A percentile compares a stretch with the other conserved stretches of the same genome.
Conservation (phyloP, 768 basidiomycete species). For the Boletus edulis region DNA sequence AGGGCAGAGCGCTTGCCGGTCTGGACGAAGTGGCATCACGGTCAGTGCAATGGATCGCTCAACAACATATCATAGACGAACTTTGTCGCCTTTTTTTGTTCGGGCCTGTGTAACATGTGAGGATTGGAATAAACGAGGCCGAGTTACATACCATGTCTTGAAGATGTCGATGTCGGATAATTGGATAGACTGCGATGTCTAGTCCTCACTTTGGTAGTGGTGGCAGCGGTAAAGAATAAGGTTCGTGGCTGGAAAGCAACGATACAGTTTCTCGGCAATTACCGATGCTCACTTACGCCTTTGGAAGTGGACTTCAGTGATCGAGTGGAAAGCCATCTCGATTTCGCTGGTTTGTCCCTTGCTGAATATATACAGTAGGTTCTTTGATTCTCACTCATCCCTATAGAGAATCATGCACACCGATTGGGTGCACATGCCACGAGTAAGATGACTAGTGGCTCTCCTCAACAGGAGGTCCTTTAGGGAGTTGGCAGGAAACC, state of each 20-base stretch:
- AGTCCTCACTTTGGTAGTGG: constrained; percentile 33
- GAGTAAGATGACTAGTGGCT: neutral
- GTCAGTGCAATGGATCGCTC: constrained; percentile 1
- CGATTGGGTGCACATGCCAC: neutral
- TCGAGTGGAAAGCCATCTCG: no score
- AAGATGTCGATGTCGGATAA: constrained; percentile 51
- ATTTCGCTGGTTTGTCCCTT: no score
- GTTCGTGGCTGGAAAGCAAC: constrained; percentile 54
- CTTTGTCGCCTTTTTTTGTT: constrained; percentile 33
- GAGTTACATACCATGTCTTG: constrained; percentile 63
- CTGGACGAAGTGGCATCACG: constrained; percentile 27
- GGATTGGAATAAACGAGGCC: neutral
- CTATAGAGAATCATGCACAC: no score
- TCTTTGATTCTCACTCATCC: no score
- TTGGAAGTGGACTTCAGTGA: no score
- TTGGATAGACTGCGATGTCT: constrained; percentile 3
- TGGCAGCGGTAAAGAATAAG: constrained; percentile 41
- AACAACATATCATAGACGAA: constrained; percentile 28
- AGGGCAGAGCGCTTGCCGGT: constrained; percentile 95
- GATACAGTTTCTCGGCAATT: constrained; percentile 36
- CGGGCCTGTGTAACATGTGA: constrained; percentile 38
- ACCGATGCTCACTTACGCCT: constrained; percentile 21
- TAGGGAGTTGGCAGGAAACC: no score
- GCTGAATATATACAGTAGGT: no score
- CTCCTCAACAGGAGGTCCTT: neutral